phyloP scores from a whole-genome alignment of 106 monocot species.

The Dactylorhiza incarnata region DNA sequence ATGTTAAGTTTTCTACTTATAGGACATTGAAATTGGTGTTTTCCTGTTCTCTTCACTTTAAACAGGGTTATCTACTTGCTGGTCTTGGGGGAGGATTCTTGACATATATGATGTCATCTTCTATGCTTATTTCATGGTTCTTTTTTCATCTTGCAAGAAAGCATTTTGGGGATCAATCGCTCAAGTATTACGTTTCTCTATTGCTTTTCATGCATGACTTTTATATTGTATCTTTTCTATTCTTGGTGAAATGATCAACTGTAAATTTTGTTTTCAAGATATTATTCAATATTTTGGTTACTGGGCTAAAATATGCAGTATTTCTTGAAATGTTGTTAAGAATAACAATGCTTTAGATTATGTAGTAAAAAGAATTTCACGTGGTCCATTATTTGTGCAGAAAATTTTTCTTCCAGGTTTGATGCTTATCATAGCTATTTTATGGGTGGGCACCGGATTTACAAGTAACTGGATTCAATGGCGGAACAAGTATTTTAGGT shows the following conservation, averaged over 20 bases:
- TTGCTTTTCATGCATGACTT: neutral
- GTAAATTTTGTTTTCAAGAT: neutral
- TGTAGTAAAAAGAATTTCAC: neutral
- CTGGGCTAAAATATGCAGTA: neutral
- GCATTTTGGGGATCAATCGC: slow-evolving; percentile 51
- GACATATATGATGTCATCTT: slow-evolving; percentile 56
- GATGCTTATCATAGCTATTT: neutral
- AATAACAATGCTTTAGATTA: neutral
- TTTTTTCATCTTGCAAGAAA: slow-evolving; percentile 30
- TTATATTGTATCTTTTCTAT: neutral
- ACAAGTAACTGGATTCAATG: neutral
- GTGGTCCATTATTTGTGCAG: too few relatives aligned
- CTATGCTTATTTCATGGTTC: slow-evolving; percentile 75
- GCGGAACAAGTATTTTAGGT: too few relatives aligned
- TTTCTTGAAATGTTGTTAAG: neutral
- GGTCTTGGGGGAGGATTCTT: slow-evolving; percentile 84
- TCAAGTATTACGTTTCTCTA: slow-evolving; percentile 34
- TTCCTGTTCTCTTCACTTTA: neutral
- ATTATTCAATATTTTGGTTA: neutral
- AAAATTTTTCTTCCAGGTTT: neutral
- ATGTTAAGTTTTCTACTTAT: neutral
- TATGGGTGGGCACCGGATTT: neutral
- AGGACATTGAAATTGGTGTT: neutral
- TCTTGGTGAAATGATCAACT: neutral
- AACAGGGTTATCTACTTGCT: slow-evolving; percentile 62